Evolutionary conservation across 768 basidiomycete genomes (phyloP), one percentile per base, ranked within the genome.

Genomic region (Porphyrellus cyaneotinctus): DNA sequence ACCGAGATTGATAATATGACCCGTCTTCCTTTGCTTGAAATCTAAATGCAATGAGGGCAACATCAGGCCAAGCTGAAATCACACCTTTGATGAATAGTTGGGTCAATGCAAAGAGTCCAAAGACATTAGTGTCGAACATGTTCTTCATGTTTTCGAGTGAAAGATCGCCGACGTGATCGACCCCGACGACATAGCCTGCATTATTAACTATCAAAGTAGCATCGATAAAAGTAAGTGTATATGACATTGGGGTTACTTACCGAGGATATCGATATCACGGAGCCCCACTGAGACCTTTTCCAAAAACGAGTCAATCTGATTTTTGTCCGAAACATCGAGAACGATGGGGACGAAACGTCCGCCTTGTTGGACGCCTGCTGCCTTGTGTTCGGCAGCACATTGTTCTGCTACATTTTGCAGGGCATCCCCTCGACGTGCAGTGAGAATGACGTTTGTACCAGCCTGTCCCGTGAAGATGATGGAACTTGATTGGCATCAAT

Each of bases 1-100:
- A 9, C 97, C 95, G 45, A 99, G 75, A 70, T 97, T 95, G 74
- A 99, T 97, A 60, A 99, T 75, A 73, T 95, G 93, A 0, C 92
- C 91, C 5, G 82, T 73, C 62, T 86, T 82, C 65, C 79, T 85
- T 49, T 73, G 77, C 67, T 87, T 91, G 75, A 93, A 91, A 53
- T 87, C 89, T 90, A 60, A 14, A 28, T 18, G 23, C 39, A 12
- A 49, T 70, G 52, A 60, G 44, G 23, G 36, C 8, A 10, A 53
- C 33, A 46, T 39, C 17, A 17, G 13, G 12, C 45, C 11, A 13
- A 18, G 15, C 36, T 46, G 17, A 32, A 43, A 43, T 49, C 45
- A 33, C 4, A 76, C 87, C 79, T 70, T 75, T 78, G 62, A 88
- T 71, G 33, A 86, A 71, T 18, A 92, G 70, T 62, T 95, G 92